Conservation (phyloP, 306 rosid species). For the Lathyrus aphaca region DNA sequence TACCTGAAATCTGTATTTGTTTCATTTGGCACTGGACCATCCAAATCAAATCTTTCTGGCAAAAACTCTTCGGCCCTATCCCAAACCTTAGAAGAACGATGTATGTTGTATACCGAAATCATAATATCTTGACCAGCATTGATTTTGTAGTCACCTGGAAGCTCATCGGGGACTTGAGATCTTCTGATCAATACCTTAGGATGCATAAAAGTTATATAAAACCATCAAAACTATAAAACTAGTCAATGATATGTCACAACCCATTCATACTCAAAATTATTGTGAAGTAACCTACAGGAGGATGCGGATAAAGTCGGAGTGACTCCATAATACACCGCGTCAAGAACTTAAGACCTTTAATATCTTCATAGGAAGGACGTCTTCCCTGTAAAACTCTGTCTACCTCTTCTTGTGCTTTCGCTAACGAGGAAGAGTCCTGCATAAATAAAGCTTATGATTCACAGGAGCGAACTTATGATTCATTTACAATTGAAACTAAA, state of each 20-base stretch:
- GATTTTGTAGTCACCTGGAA: slow-evolving; percentile 86
- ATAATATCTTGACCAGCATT: slow-evolving; percentile 93
- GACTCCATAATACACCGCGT: slow-evolving; percentile 85
- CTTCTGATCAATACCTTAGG: slow-evolving; percentile 89
- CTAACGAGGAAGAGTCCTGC: slow-evolving; percentile 65
- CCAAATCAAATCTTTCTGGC: slow-evolving; percentile 88
- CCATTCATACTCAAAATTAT: not conserved
- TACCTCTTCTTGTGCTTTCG: slow-evolving; percentile 84
- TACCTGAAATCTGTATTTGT: slow-evolving; percentile 90
- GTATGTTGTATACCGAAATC: slow-evolving; percentile 94
- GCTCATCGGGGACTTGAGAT: slow-evolving; percentile 81
- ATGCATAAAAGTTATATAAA: slow-evolving; percentile 30
- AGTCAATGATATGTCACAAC: slow-evolving; percentile 16
- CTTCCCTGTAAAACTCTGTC: slow-evolving; percentile 82
- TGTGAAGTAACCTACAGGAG: slow-evolving; percentile 66
- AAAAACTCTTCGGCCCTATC: slow-evolving; percentile 89
- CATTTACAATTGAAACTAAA: not conserved
- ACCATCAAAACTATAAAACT: slow-evolving; percentile 19
- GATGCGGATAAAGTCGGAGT: slow-evolving; percentile 89
- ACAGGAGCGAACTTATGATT: slow-evolving; percentile 11
- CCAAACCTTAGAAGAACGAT: slow-evolving; percentile 94
- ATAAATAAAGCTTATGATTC: slow-evolving; percentile 25
- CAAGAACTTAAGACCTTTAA: slow-evolving; percentile 78
- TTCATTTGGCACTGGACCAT: slow-evolving; percentile 83
- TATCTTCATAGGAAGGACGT: slow-evolving; percentile 76